A percentile compares a stretch with the other conserved stretches of the same genome.
Evolutionary conservation across 1,284 basidiomycete species (phyloP).

Genomic region (Lentinus polychrous): DNA sequence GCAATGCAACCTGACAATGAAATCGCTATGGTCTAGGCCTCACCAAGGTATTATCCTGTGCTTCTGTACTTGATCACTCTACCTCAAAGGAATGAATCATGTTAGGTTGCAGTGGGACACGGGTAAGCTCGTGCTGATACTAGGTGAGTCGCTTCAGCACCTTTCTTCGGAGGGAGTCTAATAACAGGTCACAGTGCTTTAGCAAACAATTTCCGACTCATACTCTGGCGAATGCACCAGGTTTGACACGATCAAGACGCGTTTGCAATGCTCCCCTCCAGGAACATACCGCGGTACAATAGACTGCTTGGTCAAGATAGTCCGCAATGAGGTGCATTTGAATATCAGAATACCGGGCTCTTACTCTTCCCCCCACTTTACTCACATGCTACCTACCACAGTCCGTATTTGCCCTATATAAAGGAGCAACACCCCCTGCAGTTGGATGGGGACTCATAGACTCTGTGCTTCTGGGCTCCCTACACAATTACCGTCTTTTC

Average conservation of each 20-base stretch:
- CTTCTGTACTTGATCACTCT: neutral
- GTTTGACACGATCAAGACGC: slow-evolving; percentile 73
- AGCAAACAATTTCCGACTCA: neutral
- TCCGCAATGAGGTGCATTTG: slow-evolving; percentile 53
- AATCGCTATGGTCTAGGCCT: slow-evolving; percentile 33
- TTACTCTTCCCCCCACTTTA: neutral
- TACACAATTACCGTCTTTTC: slow-evolving; percentile 69
- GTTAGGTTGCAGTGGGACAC: slow-evolving; percentile 62
- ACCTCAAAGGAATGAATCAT: neutral
- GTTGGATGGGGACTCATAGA: slow-evolving; percentile 76
- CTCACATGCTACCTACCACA: slow-evolving; percentile 3
- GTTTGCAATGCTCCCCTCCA: slow-evolving; percentile 64
- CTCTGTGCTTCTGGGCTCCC: slow-evolving; percentile 66
- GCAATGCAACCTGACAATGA: neutral
- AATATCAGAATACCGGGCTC: too few species aligned
- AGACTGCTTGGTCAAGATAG: slow-evolving; percentile 57
- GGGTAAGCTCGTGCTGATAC: slow-evolving; percentile 35
- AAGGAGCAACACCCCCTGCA: slow-evolving; percentile 69
- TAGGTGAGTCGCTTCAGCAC: neutral
- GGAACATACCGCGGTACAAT: slow-evolving; percentile 62
- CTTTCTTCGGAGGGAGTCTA: neutral
- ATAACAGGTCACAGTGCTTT: neutral
- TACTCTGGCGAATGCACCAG: slow-evolving; percentile 23
- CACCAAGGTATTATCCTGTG: slow-evolving; percentile 42
- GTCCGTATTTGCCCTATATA: slow-evolving; percentile 47